phyloP scores from a whole-genome alignment of 805 yeast genomes.

The Candida xiaguanensis region DNA sequence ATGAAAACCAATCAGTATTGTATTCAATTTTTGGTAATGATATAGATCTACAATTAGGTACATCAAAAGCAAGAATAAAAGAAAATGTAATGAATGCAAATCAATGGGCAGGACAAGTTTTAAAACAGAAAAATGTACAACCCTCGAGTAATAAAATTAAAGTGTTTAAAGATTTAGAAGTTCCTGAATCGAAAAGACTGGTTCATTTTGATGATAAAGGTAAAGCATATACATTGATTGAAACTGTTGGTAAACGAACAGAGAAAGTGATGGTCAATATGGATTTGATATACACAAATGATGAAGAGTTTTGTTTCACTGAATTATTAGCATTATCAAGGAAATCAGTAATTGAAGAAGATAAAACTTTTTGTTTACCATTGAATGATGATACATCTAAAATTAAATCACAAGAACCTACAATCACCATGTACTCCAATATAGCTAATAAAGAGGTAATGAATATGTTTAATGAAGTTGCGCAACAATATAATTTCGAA shows the following conservation, averaged over 20 bases:
- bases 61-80: slow-evolving; percentile 49
- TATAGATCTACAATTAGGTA: slow-evolving; percentile 42
- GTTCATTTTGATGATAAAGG: slow-evolving; percentile 7
- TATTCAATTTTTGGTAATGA: slow-evolving; percentile 29
- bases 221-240: slow-evolving; percentile 22
- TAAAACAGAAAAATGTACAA: slow-evolving; percentile 36
- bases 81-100: slow-evolving; percentile 57
- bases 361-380: slow-evolving; percentile 41
- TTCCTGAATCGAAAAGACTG: slow-evolving; percentile 5
- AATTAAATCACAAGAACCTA: slow-evolving; percentile 56
- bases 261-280: slow-evolving; percentile 62
- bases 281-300: slow-evolving; percentile 44
- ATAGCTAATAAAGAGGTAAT: slow-evolving; percentile 72
- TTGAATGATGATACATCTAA: slow-evolving; percentile 23
- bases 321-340: slow-evolving; percentile 57
- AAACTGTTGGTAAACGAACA: slow-evolving; percentile 53
- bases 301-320: slow-evolving; percentile 55
- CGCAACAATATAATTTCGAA: slow-evolving; percentile 25
- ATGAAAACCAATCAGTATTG: slow-evolving; percentile 14
- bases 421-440: slow-evolving; percentile 72
- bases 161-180: slow-evolving; percentile 21
- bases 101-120: slow-evolving; percentile 62
- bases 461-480: slow-evolving; percentile 67
- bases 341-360: slow-evolving; percentile 8
- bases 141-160: slow-evolving; percentile 25